Conservation (phyloP, 495 filamentous ascomycete genomes). For the Clavariopsis aquatica region DNA sequence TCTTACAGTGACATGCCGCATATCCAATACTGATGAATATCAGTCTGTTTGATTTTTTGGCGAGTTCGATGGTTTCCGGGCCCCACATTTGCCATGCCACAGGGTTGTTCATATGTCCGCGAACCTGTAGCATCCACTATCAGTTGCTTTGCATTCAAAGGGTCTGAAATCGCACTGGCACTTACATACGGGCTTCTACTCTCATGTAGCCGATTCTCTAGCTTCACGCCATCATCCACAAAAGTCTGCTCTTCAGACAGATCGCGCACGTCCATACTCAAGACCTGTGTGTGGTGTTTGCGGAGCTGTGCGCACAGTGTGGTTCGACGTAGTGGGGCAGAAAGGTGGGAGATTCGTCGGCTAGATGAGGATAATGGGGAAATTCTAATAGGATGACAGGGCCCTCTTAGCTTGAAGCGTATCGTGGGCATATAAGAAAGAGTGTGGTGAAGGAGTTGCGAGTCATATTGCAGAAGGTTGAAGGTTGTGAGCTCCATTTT, state of each 20-base stretch:
- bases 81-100: slow-evolving; percentile 95
- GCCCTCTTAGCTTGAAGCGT: slow-evolving; percentile 27
- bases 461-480: neutral
- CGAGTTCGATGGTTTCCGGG: slow-evolving; percentile 71
- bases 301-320: slow-evolving; percentile 2
- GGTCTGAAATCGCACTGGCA: slow-evolving; percentile 14
- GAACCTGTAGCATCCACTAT: slow-evolving; percentile 54
- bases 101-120: slow-evolving; percentile 76
- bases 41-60: slow-evolving; percentile 76
- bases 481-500: neutral
- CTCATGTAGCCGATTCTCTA: slow-evolving; percentile 70
- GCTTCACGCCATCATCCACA: slow-evolving; percentile 36
- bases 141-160: slow-evolving; percentile 2
- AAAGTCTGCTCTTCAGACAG: slow-evolving; percentile 5
- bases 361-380: neutral
- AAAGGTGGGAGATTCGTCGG: neutral
- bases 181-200: slow-evolving; percentile 80
- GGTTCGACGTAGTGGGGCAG: slow-evolving; percentile 7
- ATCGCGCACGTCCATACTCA: slow-evolving; percentile 34
- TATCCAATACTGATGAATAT: slow-evolving; percentile 96
- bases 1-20: slow-evolving; percentile 88
- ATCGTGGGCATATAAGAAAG: slow-evolving; percentile 24
- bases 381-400: slow-evolving; percentile 18
- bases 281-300: slow-evolving; percentile 22
- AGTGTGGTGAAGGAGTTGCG: neutral